Conservation (phyloP, 192 early-diverging fungal species). For the Coemansia sp. region DNA sequence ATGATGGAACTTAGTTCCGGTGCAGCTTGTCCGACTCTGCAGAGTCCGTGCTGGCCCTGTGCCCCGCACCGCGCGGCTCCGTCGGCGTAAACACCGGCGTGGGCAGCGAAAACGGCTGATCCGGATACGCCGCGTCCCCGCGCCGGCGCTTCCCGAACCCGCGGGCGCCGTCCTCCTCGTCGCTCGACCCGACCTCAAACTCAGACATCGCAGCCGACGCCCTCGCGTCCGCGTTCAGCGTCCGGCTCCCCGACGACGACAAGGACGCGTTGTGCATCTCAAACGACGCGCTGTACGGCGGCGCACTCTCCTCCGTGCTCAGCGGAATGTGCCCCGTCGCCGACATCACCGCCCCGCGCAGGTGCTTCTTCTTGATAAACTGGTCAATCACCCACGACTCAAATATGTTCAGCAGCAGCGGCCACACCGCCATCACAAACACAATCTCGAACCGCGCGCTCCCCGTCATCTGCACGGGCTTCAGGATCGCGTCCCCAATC, state of each 20-base stretch:
- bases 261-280: slow-evolving; percentile 17
- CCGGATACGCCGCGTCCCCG: neutral
- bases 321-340: slow-evolving; percentile 35
- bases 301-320: slow-evolving; percentile 7
- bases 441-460: slow-evolving; percentile 47
- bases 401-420: slow-evolving; percentile 48
- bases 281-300: slow-evolving; percentile 9
- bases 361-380: slow-evolving; percentile 40
- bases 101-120: neutral
- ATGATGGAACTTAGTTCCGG: too few species aligned
- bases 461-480: slow-evolving; percentile 35
- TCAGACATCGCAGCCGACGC: slow-evolving; percentile 29
- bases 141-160: too few species aligned
- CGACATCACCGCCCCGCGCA: neutral
- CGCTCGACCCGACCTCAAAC: slow-evolving; percentile 13
- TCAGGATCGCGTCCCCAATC: slow-evolving; percentile 42
- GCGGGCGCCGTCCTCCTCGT: slow-evolving; percentile 2
- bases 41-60: neutral
- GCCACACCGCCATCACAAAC: slow-evolving; percentile 55
- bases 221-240: slow-evolving; percentile 14
- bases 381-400: slow-evolving; percentile 55
- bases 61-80: neutral
- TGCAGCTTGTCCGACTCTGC: neutral
- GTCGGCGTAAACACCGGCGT: neutral
- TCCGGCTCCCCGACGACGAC: slow-evolving; percentile 25